Evolutionary conservation across 2,329 filamentous ascomycete genomes (phyloP).

Genomic region (Ploettnerulaceae sp.): DNA sequence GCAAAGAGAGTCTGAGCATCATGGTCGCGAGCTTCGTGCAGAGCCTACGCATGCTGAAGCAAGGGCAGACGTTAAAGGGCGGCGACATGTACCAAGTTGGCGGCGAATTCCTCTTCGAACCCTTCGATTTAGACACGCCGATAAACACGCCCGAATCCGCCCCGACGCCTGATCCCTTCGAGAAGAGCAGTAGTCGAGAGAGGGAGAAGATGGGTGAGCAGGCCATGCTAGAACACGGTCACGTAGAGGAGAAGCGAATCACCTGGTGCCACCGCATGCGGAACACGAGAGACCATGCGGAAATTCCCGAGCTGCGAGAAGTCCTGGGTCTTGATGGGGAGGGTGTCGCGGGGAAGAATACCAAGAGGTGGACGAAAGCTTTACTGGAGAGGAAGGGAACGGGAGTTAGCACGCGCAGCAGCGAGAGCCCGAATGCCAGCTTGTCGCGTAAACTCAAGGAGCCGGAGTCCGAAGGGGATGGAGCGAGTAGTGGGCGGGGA

Average conservation of each 20-base stretch:
- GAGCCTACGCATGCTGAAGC: constrained; percentile 37
- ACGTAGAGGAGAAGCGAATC: constrained; percentile 52
- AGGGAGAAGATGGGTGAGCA: constrained; percentile 14
- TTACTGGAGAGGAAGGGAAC: constrained; percentile 48
- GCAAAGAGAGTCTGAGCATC: constrained; percentile 37
- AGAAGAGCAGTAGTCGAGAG: background rate
- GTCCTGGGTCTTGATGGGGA: constrained; percentile 53
- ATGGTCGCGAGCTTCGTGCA: constrained; percentile 41
- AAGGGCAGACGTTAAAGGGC: constrained; percentile 42
- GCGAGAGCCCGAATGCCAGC: constrained; percentile 1
- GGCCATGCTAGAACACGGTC: constrained; percentile 13
- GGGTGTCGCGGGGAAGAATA: constrained; percentile 36
- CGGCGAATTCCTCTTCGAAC: constrained; percentile 35
- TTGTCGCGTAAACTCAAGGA: too few relatives aligned
- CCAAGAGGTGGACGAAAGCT: constrained; percentile 45
- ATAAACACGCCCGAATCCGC: constrained; percentile 1
- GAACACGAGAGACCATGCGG: constrained; percentile 71
- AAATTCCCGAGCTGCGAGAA: constrained; percentile 61
- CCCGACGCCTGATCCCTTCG: background rate
- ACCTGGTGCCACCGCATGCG: constrained; percentile 81
- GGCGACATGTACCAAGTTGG: constrained; percentile 51
- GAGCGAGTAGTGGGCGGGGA: too few relatives aligned
- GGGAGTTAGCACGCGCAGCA: constrained; percentile 37
- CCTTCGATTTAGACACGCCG: constrained; percentile 23
- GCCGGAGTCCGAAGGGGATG: too few relatives aligned